Conservation (phyloP, 78 protist genomes). For the Dictyostelium brefeldianum region DNA sequence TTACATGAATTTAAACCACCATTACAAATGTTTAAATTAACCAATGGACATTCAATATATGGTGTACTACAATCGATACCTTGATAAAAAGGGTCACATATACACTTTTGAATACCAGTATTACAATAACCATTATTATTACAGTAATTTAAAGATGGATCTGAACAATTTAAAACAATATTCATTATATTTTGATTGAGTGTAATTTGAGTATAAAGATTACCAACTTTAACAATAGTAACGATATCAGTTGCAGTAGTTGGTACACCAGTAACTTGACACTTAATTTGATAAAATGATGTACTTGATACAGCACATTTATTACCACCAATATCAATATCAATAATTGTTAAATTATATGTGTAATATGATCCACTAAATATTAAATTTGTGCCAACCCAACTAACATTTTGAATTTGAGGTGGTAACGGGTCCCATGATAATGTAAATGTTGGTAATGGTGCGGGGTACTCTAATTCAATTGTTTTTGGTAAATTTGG, state of each 20-base stretch:
- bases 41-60: too few relatives aligned
- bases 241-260: not conserved
- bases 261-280: not conserved
- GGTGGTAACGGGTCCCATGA: not conserved
- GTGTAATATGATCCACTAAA: not conserved
- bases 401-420: not conserved
- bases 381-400: not conserved
- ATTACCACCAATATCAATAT: not conserved
- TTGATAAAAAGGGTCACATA: not conserved
- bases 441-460: too few relatives aligned
- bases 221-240: not conserved
- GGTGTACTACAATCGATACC: not conserved
- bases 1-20: too few relatives aligned
- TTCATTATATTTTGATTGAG: not conserved
- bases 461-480: too few relatives aligned
- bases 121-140: not conserved
- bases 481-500: too few relatives aligned
- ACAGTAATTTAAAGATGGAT: not conserved
- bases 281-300: not conserved
- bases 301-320: not conserved
- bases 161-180: not conserved
- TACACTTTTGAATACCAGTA: not conserved
- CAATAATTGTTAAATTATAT: not conserved
- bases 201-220: not conserved
- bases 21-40: not conserved